These are phyloP conservation scores for Globisporangium irregulare DNA, from an alignment of 352 stramenopile species.

Conservation along the genomic window DNA sequence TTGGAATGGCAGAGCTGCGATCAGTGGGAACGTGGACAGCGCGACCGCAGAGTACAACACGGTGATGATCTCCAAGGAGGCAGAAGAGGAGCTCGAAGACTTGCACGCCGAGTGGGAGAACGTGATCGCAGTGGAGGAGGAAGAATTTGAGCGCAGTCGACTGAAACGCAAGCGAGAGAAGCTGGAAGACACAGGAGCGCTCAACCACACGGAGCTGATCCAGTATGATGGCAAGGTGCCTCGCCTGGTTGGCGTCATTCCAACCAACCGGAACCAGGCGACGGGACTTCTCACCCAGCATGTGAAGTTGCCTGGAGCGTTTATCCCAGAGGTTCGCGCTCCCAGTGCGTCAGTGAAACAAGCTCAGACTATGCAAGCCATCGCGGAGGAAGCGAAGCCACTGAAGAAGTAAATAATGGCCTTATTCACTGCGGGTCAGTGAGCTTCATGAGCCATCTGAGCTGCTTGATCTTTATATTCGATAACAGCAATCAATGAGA, in stretches of 20 bases:
- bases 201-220: conserved; percentile 66
- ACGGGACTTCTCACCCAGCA: conserved; percentile 8
- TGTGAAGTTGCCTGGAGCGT: neutral
- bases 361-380: neutral
- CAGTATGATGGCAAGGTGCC: conserved; percentile 45
- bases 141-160: conserved; percentile 48
- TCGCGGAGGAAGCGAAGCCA: conserved; percentile 4
- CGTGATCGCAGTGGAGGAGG: conserved; percentile 49
- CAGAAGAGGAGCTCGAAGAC: conserved; percentile 72
- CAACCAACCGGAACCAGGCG: conserved; percentile 14
- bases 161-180: conserved; percentile 49
- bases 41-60: conserved; percentile 65
- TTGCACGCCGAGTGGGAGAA: conserved; percentile 66
- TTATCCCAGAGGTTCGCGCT: conserved; percentile 1
- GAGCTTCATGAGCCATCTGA: neutral
- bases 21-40: conserved; percentile 22
- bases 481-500: neutral
- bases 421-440: neutral
- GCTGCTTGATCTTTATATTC: neutral
- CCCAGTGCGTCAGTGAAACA: neutral
- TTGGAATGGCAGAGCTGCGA: conserved; percentile 55
- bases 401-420: conserved; percentile 1
- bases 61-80: conserved; percentile 81
- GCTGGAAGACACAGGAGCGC: conserved; percentile 43
- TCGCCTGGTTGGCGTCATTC: conserved; percentile 55